Conservation (phyloP, 1,284 basidiomycete species). For the Apiotrichum montevideense region DNA sequence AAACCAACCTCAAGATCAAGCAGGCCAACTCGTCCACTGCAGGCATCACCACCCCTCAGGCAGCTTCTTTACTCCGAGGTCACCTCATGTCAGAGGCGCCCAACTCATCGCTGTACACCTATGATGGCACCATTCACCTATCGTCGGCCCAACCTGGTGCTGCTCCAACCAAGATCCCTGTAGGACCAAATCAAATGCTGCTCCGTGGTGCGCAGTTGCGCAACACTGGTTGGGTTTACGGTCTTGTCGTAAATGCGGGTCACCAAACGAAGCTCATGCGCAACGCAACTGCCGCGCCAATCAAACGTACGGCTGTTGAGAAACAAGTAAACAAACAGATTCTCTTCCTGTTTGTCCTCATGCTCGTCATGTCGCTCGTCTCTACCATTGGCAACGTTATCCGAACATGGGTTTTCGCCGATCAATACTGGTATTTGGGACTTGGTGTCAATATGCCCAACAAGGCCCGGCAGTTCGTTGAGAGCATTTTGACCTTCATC, state of each 20-base stretch:
- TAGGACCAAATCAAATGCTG: constrained; percentile 91
- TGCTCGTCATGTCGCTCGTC: constrained; percentile 80
- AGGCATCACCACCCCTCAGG: constrained; percentile 66
- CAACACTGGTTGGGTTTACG: constrained; percentile 96
- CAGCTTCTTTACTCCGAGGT: constrained; percentile 69
- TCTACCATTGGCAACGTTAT: constrained; percentile 90
- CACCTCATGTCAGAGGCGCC: constrained; percentile 89
- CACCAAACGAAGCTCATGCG: constrained; percentile 99
- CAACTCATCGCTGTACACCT: constrained; percentile 96
- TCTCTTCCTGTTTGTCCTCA: constrained; percentile 85
- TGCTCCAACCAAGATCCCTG: constrained; percentile 65
- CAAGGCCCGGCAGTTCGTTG: constrained; percentile 66
- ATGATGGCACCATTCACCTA: constrained; percentile 72
- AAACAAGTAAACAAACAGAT: constrained; percentile 95
- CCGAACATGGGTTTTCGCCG: constrained; percentile 76
- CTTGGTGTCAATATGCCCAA: constrained; percentile 39
- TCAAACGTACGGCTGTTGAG: constrained; percentile 95
- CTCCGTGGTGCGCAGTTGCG: constrained; percentile 91
- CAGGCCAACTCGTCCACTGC: constrained; percentile 83
- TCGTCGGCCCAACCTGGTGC: constrained; percentile 35
- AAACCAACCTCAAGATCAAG: constrained; percentile 99
- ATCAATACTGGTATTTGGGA: constrained; percentile 73
- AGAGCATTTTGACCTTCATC: constrained; percentile 97
- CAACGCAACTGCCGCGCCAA: constrained; percentile 83
- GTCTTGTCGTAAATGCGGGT: constrained; percentile 88